Conservation (phyloP, 1,284 basidiomycete species). For the Phellinidium pouzarii region DNA sequence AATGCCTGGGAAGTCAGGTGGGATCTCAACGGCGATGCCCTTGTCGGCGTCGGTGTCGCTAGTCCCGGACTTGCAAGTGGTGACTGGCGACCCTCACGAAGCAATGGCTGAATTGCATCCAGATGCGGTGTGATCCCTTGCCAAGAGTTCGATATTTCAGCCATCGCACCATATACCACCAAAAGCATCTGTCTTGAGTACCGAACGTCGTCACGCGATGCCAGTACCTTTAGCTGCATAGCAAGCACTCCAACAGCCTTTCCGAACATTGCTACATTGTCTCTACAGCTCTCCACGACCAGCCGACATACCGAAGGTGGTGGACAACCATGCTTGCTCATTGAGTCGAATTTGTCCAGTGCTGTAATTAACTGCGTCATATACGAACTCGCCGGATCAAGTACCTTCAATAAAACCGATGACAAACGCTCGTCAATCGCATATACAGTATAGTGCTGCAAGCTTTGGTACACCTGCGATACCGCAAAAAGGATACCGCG, state of each 20-base stretch:
- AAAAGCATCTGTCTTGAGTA: slow-evolving; percentile 86
- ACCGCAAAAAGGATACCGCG: slow-evolving; percentile 91
- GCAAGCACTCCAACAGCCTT: slow-evolving; percentile 82
- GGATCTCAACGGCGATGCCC: slow-evolving; percentile 10
- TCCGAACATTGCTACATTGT: slow-evolving; percentile 80
- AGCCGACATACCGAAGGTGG: slow-evolving; percentile 71
- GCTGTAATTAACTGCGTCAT: slow-evolving; percentile 84
- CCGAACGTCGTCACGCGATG: slow-evolving; percentile 74
- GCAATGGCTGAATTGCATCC: slow-evolving; percentile 60
- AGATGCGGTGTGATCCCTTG: slow-evolving; percentile 69
- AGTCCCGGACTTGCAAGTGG: slow-evolving; percentile 17
- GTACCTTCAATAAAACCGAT: slow-evolving; percentile 73
- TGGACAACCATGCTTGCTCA: slow-evolving; percentile 63
- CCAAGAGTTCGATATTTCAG: slow-evolving; percentile 88
- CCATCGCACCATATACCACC: slow-evolving; percentile 85
- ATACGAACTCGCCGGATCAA: slow-evolving; percentile 79
- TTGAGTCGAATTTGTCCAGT: slow-evolving; percentile 88
- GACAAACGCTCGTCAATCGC: slow-evolving; percentile 85
- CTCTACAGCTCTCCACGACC: slow-evolving; percentile 80
- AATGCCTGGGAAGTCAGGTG: slow-evolving; percentile 7
- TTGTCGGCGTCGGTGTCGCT: slow-evolving; percentile 8
- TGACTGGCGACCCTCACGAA: slow-evolving; percentile 38
- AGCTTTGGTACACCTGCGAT: slow-evolving; percentile 85
- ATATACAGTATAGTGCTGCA: slow-evolving; percentile 86
- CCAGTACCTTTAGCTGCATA: slow-evolving; percentile 75